A percentile compares a stretch with the other conserved stretches of the same genome.
Conservation (phyloP, 2,329 filamentous ascomycete species). For the Drechslera avenae region DNA sequence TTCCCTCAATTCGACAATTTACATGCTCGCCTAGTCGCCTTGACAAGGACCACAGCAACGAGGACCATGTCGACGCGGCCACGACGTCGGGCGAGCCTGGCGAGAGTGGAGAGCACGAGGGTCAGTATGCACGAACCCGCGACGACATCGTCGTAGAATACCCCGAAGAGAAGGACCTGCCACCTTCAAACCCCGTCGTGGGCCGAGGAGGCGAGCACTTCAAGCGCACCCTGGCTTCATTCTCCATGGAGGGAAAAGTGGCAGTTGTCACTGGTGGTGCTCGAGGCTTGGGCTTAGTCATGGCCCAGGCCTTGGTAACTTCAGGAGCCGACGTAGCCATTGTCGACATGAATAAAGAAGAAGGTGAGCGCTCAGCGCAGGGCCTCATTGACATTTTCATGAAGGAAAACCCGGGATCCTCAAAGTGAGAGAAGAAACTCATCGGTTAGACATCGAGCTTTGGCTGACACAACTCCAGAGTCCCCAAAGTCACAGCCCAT, state of each 20-base stretch:
- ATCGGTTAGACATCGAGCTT: neutral
- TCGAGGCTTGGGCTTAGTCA: conserved; percentile 84
- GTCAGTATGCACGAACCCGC: conserved; percentile 79
- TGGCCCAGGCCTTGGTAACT: conserved; percentile 88
- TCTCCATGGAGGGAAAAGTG: conserved; percentile 83
- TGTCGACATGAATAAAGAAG: conserved; percentile 91
- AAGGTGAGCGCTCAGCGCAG: conserved; percentile 77
- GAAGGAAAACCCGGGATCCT: conserved; percentile 76
- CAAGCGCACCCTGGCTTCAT: conserved; percentile 82
- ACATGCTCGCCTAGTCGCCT: conserved; percentile 34
- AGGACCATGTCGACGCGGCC: conserved; percentile 40
- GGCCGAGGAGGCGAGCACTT: conserved; percentile 81
- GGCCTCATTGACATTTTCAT: conserved; percentile 76
- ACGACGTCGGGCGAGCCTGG: conserved; percentile 47
- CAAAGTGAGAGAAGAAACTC: conserved; percentile 55
- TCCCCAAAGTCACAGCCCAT: conserved; percentile 87
- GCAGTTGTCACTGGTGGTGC: conserved; percentile 90
- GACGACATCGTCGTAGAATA: conserved; percentile 78
- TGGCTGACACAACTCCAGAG: conserved; percentile 48
- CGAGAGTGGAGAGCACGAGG: conserved; percentile 59
- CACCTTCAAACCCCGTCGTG: conserved; percentile 70
- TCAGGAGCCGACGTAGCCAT: conserved; percentile 89
- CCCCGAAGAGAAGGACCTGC: conserved; percentile 74
- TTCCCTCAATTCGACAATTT: conserved; percentile 33
- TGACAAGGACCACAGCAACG: conserved; percentile 28